These are phyloP conservation scores for Leishmania lainsoni DNA, from an alignment of 208 protist genomes.

Conservation along the genomic window DNA sequence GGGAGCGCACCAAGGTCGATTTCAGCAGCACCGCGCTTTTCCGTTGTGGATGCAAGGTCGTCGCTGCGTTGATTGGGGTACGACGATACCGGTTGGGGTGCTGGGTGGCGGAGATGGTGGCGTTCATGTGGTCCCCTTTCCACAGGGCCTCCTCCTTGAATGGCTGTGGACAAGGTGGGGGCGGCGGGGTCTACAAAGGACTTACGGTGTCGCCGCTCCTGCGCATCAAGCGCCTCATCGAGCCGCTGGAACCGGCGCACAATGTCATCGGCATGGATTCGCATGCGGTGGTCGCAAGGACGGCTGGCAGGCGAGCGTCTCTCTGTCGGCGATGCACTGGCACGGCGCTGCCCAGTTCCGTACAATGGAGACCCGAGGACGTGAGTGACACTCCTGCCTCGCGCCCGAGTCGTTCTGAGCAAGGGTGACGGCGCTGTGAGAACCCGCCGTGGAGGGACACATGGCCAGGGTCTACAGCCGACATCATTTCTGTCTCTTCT, in stretches of 20 bases:
- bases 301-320: background rate
- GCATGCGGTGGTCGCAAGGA: background rate
- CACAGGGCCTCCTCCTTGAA: background rate
- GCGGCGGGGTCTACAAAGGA: background rate
- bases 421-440: background rate
- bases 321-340: background rate
- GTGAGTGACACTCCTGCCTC: constrained; percentile 9
- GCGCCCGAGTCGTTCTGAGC: background rate
- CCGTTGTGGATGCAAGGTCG: background rate
- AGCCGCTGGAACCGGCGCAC: constrained; percentile 36
- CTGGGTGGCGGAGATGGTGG: background rate
- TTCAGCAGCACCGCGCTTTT: background rate
- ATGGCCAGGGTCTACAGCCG: constrained; percentile 15
- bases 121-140: background rate
- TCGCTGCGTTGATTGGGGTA: background rate
- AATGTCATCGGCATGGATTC: constrained; percentile 34
- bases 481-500: constrained; percentile 15
- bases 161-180: background rate
- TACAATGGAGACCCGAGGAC: constrained; percentile 13
- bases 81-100: background rate
- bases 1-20: background rate
- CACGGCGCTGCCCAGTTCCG: background rate
- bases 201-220: constrained; percentile 21
- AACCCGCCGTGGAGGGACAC: constrained; percentile 6
- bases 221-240: constrained; percentile 30